Percentiles rank a stretch among this genome's conserved stretches.
phyloP scores from a whole-genome alignment of 2,329 filamentous ascomycete genomes.

The Ceratocystis harringtonii region DNA sequence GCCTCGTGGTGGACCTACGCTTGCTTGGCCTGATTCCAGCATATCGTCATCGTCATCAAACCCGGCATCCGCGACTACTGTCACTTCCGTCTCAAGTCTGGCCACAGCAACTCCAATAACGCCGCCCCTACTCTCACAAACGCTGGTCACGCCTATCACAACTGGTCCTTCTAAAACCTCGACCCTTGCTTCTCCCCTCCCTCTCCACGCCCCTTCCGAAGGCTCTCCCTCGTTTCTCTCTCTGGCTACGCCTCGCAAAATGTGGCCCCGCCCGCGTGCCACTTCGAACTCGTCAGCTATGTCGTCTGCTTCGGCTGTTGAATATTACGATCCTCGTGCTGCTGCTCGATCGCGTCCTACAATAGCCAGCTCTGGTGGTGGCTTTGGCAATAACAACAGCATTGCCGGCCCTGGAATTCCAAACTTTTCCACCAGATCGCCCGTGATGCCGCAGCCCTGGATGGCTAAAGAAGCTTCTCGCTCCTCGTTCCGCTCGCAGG shows the following conservation, averaged over 20 bases:
- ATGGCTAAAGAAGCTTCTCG: constrained; percentile 37
- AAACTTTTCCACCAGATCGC: background rate
- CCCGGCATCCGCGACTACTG: background rate
- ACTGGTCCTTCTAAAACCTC: background rate
- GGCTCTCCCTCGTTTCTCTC: too few relatives aligned
- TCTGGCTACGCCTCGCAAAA: background rate
- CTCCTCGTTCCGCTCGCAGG: constrained; percentile 42
- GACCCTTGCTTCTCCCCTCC: background rate
- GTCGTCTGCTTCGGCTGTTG: constrained; percentile 27
- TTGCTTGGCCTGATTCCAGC: background rate
- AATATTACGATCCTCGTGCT: constrained; percentile 26
- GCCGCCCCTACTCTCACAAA: background rate
- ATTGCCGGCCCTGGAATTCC: background rate
- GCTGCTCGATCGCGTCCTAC: constrained; percentile 20
- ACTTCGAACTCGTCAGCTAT: constrained; percentile 33
- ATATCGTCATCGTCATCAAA: background rate
- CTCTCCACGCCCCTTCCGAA: background rate
- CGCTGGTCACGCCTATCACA: background rate
- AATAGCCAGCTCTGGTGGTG: background rate
- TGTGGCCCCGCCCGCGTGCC: constrained; percentile 15
- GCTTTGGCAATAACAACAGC: background rate
- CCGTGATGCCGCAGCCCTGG: constrained; percentile 28
- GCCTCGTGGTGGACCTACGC: constrained; percentile 13
- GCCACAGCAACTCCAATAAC: background rate
- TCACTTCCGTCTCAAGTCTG: background rate